Base-by-base conservation (phyloP, 2,329 filamentous ascomycete species). In the Colletotrichum caudatum region DNA sequence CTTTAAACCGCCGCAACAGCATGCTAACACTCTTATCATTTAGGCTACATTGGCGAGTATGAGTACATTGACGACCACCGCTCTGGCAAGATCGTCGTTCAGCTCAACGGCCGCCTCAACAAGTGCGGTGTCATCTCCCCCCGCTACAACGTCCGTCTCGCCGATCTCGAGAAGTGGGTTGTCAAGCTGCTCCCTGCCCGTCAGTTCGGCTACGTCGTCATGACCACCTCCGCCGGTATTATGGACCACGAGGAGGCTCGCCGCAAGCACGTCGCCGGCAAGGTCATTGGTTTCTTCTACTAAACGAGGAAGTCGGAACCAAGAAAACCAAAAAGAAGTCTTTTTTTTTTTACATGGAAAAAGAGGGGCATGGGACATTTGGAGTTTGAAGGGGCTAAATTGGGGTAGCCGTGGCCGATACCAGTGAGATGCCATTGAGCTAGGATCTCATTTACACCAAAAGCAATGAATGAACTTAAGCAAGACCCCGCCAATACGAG, bases 181-280 rank as follows among this genome's bases (percentile, higher is more conserved):
- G 94, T 97, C 88, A 97, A 97, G 92, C 93, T 99, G 83, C 91
- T 99, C 76, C 96, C 96, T 78, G 95, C 96, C 78, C 96, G 96
- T 98, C 96, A 99, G 88, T 99, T 99, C 90, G 96, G 96, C 82
- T 98, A 94, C 89, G 94, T 99, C 82, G 94, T 99, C 86, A 93
- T 99, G 81, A 99, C 96, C 85, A 99, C 70, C 50, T 72, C 70
- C 35, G 71, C 68, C 62, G 68, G 96, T 85, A 99, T 99, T 86
- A 98, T 99, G 95, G 96, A 99, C 89, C 96, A 99, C 89, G 96
- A 99, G 90, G 96, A 99, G 92, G 96, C 96, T 79, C 90, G 96
- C 84, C 66, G 70, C 56, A 72, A 72, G 92, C 96, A 99, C 89
- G 96, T 98, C 83, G 92, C 95, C 79, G 96, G 96, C 87, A 99